Conservation (phyloP, 768 basidiomycete genomes). For the Agrocybe praecox region DNA sequence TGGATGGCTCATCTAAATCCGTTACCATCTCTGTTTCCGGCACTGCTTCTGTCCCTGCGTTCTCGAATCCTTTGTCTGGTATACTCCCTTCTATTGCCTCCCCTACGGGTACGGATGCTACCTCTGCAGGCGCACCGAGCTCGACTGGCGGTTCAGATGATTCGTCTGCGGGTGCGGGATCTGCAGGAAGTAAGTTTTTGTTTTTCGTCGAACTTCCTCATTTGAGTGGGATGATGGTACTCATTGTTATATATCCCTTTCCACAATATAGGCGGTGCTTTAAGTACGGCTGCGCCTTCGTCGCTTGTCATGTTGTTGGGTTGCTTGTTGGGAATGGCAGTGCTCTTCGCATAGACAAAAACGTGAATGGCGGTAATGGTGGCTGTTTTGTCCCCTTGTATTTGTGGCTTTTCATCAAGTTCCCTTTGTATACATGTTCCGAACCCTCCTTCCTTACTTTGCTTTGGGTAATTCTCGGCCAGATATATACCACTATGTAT, state of each 20-base stretch:
- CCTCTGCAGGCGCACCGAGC: not conserved
- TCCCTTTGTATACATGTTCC: too few species aligned
- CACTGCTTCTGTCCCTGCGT: not conserved
- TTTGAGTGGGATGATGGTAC: not conserved
- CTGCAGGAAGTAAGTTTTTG: not conserved
- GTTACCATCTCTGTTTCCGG: not conserved
- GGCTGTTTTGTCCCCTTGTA: too few species aligned
- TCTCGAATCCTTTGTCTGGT: not conserved
- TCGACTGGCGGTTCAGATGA: not conserved
- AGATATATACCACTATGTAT: too few species aligned
- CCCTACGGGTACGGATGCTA: not conserved
- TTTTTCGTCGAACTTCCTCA: not conserved
- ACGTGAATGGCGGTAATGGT: too few species aligned
- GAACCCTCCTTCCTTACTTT: too few species aligned
- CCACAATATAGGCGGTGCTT: not conserved
- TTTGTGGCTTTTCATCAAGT: too few species aligned
- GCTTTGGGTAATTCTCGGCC: too few species aligned
- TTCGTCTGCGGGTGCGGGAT: not conserved
- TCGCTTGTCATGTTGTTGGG: not conserved
- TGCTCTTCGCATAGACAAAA: not conserved
- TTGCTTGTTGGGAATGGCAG: not conserved
- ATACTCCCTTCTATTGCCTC: not conserved
- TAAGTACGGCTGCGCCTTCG: not conserved
- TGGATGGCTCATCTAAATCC: not conserved
- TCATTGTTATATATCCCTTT: not conserved